Evolutionary conservation across 805 yeast genomes (phyloP).

Genomic region (Candida maris): DNA sequence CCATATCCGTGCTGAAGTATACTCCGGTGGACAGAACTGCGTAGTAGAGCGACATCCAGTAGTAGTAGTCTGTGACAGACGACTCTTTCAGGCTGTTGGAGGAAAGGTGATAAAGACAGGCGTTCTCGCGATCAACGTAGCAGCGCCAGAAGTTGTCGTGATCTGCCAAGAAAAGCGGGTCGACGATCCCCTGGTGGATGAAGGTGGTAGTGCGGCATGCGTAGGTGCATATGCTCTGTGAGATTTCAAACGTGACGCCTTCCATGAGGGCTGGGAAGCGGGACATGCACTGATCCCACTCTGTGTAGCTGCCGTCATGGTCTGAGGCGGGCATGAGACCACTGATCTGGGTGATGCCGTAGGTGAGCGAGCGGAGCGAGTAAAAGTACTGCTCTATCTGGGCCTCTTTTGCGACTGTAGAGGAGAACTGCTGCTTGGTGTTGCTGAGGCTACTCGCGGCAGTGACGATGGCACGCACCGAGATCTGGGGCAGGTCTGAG

Average conservation of each 20-base stretch:
- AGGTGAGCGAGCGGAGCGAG: slow-evolving; percentile 22
- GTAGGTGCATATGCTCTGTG: slow-evolving; percentile 17
- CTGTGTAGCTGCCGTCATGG: slow-evolving; percentile 1
- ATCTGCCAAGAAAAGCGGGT: slow-evolving; percentile 20
- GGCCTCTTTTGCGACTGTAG: too few species aligned
- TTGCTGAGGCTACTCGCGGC: too few species aligned
- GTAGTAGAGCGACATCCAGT: slow-evolving; percentile 25
- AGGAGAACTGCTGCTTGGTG: too few species aligned
- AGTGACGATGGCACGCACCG: too few species aligned
- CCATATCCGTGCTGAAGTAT: slow-evolving; percentile 20
- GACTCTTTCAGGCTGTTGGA: slow-evolving; percentile 9
- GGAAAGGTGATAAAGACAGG: slow-evolving; percentile 10
- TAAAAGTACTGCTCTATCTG: slow-evolving; percentile 19
- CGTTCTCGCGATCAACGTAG: slow-evolving; percentile 8
- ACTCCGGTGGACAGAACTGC: slow-evolving; percentile 22
- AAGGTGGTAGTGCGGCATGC: slow-evolving; percentile 24
- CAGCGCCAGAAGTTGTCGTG: slow-evolving; percentile 21
- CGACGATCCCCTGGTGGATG: slow-evolving; percentile 23
- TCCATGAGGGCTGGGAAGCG: slow-evolving; percentile 10
- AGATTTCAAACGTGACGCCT: slow-evolving; percentile 9
- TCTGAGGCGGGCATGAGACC: slow-evolving; percentile 20
- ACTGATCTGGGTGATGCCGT: slow-evolving; percentile 20
- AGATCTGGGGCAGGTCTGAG: too few species aligned
- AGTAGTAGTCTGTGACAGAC: slow-evolving; percentile 20
- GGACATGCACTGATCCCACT: slow-evolving; percentile 7